Evolutionary conservation across 257 asterid genomes (phyloP).

Genomic region (Solanum neorickii): DNA sequence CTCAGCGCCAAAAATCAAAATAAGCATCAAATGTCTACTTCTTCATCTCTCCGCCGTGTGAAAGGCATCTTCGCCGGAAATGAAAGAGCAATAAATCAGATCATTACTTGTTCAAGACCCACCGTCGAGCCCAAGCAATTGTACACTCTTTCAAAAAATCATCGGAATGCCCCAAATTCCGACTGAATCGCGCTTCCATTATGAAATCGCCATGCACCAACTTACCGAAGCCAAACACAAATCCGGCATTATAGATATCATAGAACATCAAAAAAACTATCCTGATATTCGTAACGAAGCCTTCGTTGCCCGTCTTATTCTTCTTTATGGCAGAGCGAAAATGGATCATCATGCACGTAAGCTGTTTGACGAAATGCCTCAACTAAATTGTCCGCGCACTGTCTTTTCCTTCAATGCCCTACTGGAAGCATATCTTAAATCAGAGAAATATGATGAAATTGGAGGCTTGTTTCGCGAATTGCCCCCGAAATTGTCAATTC

Average conservation of each 20-base stretch:
- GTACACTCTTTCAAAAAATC: conserved; percentile 12
- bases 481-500: conserved; percentile 21
- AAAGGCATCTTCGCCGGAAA: neutral
- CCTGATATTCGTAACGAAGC: conserved; percentile 12
- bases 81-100: neutral
- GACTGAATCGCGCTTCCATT: neutral
- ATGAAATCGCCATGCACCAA: conserved; percentile 3
- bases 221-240: conserved; percentile 9
- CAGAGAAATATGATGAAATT: conserved; percentile 12
- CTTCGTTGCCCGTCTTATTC: conserved; percentile 21
- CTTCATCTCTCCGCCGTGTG: neutral
- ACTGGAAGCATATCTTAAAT: conserved; percentile 23
- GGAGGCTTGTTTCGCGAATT: conserved; percentile 21
- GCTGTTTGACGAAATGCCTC: conserved; percentile 52
- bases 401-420: conserved; percentile 32
- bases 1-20: neutral
- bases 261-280: conserved; percentile 20
- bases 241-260: conserved; percentile 15
- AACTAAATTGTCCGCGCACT: conserved; percentile 30
- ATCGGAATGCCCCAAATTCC: conserved; percentile 8
- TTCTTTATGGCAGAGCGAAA: conserved; percentile 25
- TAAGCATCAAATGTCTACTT: neutral
- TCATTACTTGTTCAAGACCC: neutral
- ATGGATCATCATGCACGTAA: conserved; percentile 33
- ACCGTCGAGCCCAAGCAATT: neutral